phyloP scores from a whole-genome alignment of 2,329 filamentous ascomycete genomes.

The Clathrospora elynae region DNA sequence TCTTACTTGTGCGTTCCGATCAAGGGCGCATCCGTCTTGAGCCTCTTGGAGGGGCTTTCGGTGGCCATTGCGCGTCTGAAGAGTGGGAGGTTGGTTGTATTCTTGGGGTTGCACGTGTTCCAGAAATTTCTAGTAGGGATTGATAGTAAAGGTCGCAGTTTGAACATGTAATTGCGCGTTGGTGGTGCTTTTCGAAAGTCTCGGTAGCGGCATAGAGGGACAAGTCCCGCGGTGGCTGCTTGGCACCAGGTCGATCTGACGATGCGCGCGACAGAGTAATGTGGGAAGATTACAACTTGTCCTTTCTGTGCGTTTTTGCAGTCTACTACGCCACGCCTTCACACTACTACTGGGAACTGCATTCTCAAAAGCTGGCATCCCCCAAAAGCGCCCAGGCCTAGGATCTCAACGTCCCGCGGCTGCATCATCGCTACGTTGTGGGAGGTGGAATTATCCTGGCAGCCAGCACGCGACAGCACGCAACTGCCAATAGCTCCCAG shows the following conservation, averaged over 20 bases:
- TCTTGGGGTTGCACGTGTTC: not conserved
- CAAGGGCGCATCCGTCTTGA: conserved; percentile 71
- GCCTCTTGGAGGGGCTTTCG: conserved; percentile 68
- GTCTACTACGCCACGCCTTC: no score
- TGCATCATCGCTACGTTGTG: conserved; percentile 16
- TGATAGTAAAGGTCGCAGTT: conserved; percentile 9
- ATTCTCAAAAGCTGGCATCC: conserved; percentile 12
- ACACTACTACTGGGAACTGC: no score
- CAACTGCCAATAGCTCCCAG: conserved; percentile 33
- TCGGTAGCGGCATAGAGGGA: conserved; percentile 5
- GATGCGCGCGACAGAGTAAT: no score
- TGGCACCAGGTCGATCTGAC: conserved; percentile 16
- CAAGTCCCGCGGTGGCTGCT: conserved; percentile 18
- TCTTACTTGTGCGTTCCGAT: conserved; percentile 87
- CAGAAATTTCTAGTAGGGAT: not conserved
- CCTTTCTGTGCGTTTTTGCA: not conserved
- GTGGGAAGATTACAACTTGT: not conserved
- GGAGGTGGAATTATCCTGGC: conserved; percentile 26
- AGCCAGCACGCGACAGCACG: conserved; percentile 44
- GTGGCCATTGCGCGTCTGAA: conserved; percentile 34
- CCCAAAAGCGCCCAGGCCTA: not conserved
- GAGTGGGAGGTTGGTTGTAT: not conserved
- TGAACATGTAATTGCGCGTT: conserved; percentile 26
- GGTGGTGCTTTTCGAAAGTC: conserved; percentile 15
- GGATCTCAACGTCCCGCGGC: conserved; percentile 5